phyloP scores from a whole-genome alignment of 805 yeast species.

The Candida schatavii region DNA sequence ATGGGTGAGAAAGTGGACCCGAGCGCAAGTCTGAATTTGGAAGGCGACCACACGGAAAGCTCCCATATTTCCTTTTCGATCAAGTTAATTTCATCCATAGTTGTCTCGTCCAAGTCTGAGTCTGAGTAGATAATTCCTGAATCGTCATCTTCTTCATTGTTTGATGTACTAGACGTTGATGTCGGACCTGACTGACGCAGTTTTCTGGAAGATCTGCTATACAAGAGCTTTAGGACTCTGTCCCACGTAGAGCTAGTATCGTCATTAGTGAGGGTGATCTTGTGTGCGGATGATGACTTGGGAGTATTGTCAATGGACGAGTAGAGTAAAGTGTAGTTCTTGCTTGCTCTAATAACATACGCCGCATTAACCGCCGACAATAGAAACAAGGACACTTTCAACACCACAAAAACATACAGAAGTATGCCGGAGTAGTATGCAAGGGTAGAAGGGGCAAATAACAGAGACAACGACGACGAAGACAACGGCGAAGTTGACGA shows the following conservation, averaged over 20 bases:
- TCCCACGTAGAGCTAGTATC: conserved; percentile 3
- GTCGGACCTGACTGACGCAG: neutral
- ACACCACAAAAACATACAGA: neutral
- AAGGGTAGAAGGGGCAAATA: neutral
- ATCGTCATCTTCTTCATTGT: neutral
- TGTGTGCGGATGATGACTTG: conserved; percentile 21
- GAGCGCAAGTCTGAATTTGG: conserved; percentile 51
- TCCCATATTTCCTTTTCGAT: conserved; percentile 47
- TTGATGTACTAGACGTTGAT: neutral
- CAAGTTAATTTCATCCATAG: conserved; percentile 13
- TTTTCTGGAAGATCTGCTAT: conserved; percentile 1
- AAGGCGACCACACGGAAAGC: conserved; percentile 65
- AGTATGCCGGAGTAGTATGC: neutral
- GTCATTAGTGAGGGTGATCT: conserved; percentile 4
- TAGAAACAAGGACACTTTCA: conserved; percentile 9
- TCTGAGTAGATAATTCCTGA: neutral
- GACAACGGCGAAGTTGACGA: neutral
- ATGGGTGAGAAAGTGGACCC: conserved; percentile 60
- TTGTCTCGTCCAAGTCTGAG: conserved; percentile 5
- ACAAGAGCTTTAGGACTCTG: conserved; percentile 2
- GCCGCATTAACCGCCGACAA: conserved; percentile 16
- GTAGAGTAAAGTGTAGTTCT: conserved; percentile 32
- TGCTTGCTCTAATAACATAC: conserved; percentile 16
- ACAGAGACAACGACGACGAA: too few species aligned
- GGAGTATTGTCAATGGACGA: conserved; percentile 19